Percentiles rank a stretch among this genome's conserved stretches.
These are phyloP conservation scores for Dothideomycetes sp. DNA, from an alignment of 2,329 filamentous ascomycete genomes.

Conservation along the genomic window DNA sequence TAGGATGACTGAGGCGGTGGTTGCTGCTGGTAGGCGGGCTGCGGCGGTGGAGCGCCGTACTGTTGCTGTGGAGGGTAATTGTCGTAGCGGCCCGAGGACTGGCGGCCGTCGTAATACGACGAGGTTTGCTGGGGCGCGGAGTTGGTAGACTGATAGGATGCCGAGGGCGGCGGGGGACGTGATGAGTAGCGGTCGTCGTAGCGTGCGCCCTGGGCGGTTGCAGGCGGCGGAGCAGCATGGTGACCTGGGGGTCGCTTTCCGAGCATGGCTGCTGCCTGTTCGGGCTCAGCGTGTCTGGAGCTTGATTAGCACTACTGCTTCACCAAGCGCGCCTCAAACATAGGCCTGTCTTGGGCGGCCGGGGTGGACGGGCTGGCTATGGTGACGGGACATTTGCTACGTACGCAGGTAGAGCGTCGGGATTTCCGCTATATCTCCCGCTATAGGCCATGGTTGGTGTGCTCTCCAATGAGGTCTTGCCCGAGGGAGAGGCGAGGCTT, in stretches of 20 bases:
- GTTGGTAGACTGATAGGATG: slow-evolving; percentile 10
- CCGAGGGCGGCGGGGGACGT: slow-evolving; percentile 14
- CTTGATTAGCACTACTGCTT: slow-evolving; percentile 7
- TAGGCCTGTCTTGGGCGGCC: no score
- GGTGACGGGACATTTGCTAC: no score
- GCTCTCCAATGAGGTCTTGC: neutral
- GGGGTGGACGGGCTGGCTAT: no score
- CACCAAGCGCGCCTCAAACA: no score
- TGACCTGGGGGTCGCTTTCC: slow-evolving; percentile 14
- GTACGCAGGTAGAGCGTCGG: slow-evolving; percentile 86
- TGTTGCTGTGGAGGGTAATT: slow-evolving; percentile 14
- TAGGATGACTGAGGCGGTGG: slow-evolving; percentile 3
- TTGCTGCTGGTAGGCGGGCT: slow-evolving; percentile 8
- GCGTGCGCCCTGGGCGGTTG: no score
- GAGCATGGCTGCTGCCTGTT: slow-evolving; percentile 39
- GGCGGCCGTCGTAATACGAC: slow-evolving; percentile 18
- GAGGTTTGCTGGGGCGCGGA: slow-evolving; percentile 15
- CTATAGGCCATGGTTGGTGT: slow-evolving; percentile 74
- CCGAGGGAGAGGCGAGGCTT: no score
- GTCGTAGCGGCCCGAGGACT: slow-evolving; percentile 21
- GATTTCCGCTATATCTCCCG: slow-evolving; percentile 62
- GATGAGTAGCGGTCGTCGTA: slow-evolving; percentile 25
- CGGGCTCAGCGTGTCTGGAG: slow-evolving; percentile 68
- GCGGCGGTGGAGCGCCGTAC: slow-evolving; percentile 16
- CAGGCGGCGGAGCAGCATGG: neutral